Evolutionary conservation across 2,329 filamentous ascomycete species (phyloP).

Genomic region (Hypoxylon sp.): DNA sequence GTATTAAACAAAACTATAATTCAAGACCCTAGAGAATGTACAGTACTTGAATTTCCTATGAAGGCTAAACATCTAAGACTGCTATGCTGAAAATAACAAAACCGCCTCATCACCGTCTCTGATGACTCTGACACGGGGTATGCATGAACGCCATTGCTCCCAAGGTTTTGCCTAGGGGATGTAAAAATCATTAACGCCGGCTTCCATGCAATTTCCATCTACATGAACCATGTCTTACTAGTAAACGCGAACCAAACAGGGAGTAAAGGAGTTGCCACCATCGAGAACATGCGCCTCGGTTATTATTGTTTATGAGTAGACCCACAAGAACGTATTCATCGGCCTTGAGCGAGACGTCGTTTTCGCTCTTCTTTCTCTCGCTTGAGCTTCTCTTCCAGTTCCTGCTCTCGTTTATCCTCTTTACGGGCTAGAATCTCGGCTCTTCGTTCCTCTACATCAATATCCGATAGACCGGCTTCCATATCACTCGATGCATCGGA

Average conservation of each 20-base stretch:
- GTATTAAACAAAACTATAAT: slow-evolving; percentile 29
- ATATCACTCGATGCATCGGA: slow-evolving; percentile 81
- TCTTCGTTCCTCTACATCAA: slow-evolving; percentile 77
- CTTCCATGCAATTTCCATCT: slow-evolving; percentile 45
- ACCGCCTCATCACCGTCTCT: slow-evolving; percentile 6
- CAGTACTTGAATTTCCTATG: slow-evolving; percentile 12
- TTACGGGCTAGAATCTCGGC: slow-evolving; percentile 74
- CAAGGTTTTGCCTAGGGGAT: slow-evolving; percentile 15
- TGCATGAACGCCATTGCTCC: slow-evolving; percentile 43
- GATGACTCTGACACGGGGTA: slow-evolving; percentile 23
- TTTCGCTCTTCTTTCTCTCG: slow-evolving; percentile 54
- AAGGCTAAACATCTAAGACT: slow-evolving; percentile 18
- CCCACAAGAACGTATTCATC: slow-evolving; percentile 17
- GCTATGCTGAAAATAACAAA: slow-evolving; percentile 31
- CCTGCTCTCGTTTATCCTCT: slow-evolving; percentile 76
- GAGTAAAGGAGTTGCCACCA: slow-evolving; percentile 8
- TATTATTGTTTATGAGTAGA: background rate
- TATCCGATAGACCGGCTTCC: slow-evolving; percentile 81
- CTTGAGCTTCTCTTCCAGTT: slow-evolving; percentile 56
- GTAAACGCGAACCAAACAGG: slow-evolving; percentile 9
- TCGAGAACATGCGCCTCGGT: slow-evolving; percentile 7
- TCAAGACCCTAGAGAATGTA: slow-evolving; percentile 27
- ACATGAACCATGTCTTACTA: slow-evolving; percentile 30
- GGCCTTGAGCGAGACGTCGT: slow-evolving; percentile 44
- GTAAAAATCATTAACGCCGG: slow-evolving; percentile 36